Evolutionary conservation across 495 filamentous ascomycete genomes (phyloP), one percentile per base, ranked within the genome.

Genomic region (Lophiostoma macrostomum): DNA sequence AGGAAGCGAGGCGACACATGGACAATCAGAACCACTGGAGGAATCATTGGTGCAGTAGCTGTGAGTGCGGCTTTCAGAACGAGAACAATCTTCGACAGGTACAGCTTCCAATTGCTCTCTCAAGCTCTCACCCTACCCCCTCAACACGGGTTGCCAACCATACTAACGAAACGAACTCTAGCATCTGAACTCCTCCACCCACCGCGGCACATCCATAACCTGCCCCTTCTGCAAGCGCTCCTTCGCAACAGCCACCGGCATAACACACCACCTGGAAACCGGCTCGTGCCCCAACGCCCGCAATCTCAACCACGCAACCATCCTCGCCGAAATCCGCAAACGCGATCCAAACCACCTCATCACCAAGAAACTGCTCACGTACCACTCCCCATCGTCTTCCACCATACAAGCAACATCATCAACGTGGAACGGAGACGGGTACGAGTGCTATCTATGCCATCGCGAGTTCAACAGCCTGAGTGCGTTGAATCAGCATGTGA

Each of bases 191-290:
- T 78, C 75, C 0, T 62, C 58, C 70, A 85, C 93, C 65, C 78
- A 91, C 57, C 86, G 88, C 61, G 90, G 95, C 69, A 86, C 80
- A 29, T 88, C 83, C 65, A 80, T 75, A 34, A 0, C 34, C 5
- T 80, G 74, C 38, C 71, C 74, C 2, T 76, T 78, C 66, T 79
- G 75, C 63, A 64, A 63, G 24, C 23, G 20, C 18, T 38, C 5
- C 6, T 76, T 69, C 51, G 69, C 67, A 6, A 65, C 71, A 5
- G 69, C 72, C n/a, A 74, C 71, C 37, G 74, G 74, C 13, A 47
- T 74, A 0, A 48, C 56, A 1, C 72, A 74, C 50, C 76, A 80
- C 44, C 70, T 78, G 13, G 75, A 78, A 43, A 63, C 40, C 0
- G 73, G 68, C 1, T 64, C 69, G 16, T 78, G 76, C 40, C 61